These are phyloP conservation scores for Tephrocybe sp. DNA, from an alignment of 768 basidiomycete genomes.

Conservation along the genomic window DNA sequence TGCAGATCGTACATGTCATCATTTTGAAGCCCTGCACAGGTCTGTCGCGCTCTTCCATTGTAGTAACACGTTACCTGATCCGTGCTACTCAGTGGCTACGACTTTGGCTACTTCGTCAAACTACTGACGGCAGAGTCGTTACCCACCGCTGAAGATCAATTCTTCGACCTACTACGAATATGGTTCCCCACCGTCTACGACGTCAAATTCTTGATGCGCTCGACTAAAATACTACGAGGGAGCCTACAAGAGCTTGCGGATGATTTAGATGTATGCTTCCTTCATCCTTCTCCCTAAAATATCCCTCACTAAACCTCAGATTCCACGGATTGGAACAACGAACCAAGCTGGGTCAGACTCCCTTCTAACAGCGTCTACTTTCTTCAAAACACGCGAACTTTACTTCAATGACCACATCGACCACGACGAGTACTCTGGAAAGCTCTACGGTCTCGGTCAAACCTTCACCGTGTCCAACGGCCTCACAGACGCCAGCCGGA, in stretches of 20 bases:
- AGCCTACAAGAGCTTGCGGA: slow-evolving; percentile 94
- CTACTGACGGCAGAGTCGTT: slow-evolving; percentile 84
- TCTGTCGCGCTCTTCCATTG: not conserved
- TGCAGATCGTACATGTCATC: not conserved
- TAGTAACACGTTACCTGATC: not conserved
- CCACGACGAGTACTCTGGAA: slow-evolving; percentile 77
- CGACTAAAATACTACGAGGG: slow-evolving; percentile 83
- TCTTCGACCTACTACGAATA: slow-evolving; percentile 81
- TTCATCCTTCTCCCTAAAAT: slow-evolving; percentile 5
- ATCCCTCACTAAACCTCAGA: slow-evolving; percentile 43
- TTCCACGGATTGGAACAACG: slow-evolving; percentile 84
- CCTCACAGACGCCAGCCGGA: slow-evolving; percentile 61
- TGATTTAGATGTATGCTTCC: slow-evolving; percentile 80
- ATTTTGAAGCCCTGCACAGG: not conserved
- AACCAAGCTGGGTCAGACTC: slow-evolving; percentile 99
- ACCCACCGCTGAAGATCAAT: slow-evolving; percentile 85
- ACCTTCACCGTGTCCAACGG: slow-evolving; percentile 73
- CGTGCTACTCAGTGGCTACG: slow-evolving; percentile 75
- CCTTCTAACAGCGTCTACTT: slow-evolving; percentile 87
- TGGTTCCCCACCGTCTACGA: slow-evolving; percentile 99
- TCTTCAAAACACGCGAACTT: slow-evolving; percentile 93
- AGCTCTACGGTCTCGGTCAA: slow-evolving; percentile 81
- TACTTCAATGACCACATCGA: slow-evolving; percentile 93
- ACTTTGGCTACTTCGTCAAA: slow-evolving; percentile 98
- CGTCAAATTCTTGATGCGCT: slow-evolving; percentile 95